Evolutionary conservation across 169 alveolate genomes (phyloP), one percentile per base, ranked within the genome.

Genomic region (Plasmodium sp.): DNA sequence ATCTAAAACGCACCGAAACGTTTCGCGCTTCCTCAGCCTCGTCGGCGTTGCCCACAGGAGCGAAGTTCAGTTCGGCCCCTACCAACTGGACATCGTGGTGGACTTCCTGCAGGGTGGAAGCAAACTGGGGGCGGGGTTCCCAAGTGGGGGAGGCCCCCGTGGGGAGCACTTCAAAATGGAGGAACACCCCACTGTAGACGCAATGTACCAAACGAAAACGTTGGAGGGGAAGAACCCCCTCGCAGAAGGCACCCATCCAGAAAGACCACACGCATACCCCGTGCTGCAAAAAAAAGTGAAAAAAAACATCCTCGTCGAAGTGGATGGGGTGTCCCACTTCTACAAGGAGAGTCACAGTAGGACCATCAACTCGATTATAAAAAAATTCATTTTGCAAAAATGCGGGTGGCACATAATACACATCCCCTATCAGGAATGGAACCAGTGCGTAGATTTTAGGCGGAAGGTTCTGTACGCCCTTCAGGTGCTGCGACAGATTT

Each of bases 391-490:
- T 80, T 90, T 90, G 62, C 41, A 90, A 80, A 90, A 90, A 80
- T 71, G 80, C 39, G 94, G 94, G 10, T 90, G 94, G 94, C 12
- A 90, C 45, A 58, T 90, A 58, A 90, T 90, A 90, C 94, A 90
- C 72, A 34, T 90, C 33, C 94, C 94, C 4, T 90, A 73, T n/a
- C 94, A 90, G 48, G 94, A 90, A 67, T 90, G 94, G 94, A 90
- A 90, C 71, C 94, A 90, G 82, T 90, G 94, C 33, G 67, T 62
- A 31, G 83, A 80, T 90, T 90, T 90, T 67, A 90, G 67, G 83
- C 80, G 48, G 31, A 90, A 79, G 72, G n/a, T 90, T 43, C 58
- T 80, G 67, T 90, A 90, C 72, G 39, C 80, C 0, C 18, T 90
- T 10, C 83, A 90, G n/a, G 48, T 90, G 12, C 51, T 79, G 45